Conservation (phyloP, 371 early-diverging fungal genomes). For the Saksenaea vasiformis region DNA sequence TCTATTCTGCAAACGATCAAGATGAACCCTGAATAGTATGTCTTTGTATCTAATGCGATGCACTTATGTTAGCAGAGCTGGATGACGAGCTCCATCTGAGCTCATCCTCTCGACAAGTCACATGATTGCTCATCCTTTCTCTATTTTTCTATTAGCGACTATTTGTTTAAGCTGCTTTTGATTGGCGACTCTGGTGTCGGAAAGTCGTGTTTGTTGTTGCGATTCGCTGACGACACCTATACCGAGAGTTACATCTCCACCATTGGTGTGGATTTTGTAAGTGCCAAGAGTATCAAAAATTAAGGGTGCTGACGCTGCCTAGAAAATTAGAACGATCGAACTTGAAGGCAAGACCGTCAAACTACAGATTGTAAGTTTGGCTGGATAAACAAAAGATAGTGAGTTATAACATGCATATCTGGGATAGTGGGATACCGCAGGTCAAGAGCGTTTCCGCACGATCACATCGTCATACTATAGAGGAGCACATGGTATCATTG, state of each 20-base stretch:
- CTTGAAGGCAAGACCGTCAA: conserved; percentile 98
- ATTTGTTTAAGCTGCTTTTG: conserved; percentile 98
- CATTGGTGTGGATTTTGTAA: conserved; percentile 97
- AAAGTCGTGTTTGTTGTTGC: conserved; percentile 96
- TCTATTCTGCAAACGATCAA: conserved; percentile 5
- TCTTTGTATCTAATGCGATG: conserved; percentile 8
- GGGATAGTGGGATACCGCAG: conserved; percentile 98
- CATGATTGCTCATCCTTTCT: not conserved
- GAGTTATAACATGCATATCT: not conserved
- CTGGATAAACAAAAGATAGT: not conserved
- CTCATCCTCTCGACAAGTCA: not conserved
- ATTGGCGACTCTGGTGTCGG: conserved; percentile 99
- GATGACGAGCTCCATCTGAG: conserved; percentile 2
- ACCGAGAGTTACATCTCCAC: conserved; percentile 98
- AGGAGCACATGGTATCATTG: conserved; percentile 98
- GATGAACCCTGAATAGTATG: conserved; percentile 49
- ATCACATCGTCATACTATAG: conserved; percentile 99
- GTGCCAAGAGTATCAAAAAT: conserved; percentile 16
- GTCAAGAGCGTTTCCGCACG: conserved; percentile 99
- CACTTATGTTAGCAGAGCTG: not conserved
- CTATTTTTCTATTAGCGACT: conserved; percentile 68
- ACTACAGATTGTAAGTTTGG: conserved; percentile 89
- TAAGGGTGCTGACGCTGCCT: conserved; percentile 9
- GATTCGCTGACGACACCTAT: conserved; percentile 99
- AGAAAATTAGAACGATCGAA: conserved; percentile 99